Conservation (phyloP, 2,329 filamentous ascomycete genomes). For the Fusarium begoniae region DNA sequence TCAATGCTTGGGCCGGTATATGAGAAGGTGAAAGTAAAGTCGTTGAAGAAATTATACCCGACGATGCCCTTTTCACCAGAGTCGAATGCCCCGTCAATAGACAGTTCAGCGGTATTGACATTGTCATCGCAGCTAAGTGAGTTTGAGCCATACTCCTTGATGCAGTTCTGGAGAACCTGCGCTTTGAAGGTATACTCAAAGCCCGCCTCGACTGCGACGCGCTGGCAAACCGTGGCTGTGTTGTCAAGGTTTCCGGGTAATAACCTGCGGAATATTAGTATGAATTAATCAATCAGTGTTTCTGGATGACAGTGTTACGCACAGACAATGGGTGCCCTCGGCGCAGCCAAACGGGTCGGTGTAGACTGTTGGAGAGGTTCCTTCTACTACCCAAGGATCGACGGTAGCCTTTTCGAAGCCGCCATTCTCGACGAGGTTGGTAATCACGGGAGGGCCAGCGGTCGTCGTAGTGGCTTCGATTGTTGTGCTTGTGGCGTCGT, state of each 20-base stretch:
- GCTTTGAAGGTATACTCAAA: not conserved
- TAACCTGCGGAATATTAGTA: not conserved
- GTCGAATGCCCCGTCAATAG: not conserved
- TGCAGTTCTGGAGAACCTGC: not conserved
- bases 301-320: accelerated
- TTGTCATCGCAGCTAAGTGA: not conserved
- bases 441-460: not conserved
- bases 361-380: not conserved
- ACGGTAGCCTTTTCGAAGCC: not conserved
- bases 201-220: not conserved
- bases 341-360: not conserved
- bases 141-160: not conserved
- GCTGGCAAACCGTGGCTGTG: not conserved
- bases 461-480: not conserved
- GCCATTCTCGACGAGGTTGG: not conserved
- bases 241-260: not conserved
- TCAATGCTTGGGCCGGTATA: not conserved
- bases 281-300: accelerated
- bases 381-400: not conserved
- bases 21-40: not conserved
- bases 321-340: not conserved
- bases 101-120: not conserved
- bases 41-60: accelerated
- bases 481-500: not conserved
- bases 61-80: accelerated